Evolutionary conservation across 2,329 filamentous ascomycete genomes (phyloP), one percentile per base, ranked within the genome.

Genomic region (Cyphellophora europaea): DNA sequence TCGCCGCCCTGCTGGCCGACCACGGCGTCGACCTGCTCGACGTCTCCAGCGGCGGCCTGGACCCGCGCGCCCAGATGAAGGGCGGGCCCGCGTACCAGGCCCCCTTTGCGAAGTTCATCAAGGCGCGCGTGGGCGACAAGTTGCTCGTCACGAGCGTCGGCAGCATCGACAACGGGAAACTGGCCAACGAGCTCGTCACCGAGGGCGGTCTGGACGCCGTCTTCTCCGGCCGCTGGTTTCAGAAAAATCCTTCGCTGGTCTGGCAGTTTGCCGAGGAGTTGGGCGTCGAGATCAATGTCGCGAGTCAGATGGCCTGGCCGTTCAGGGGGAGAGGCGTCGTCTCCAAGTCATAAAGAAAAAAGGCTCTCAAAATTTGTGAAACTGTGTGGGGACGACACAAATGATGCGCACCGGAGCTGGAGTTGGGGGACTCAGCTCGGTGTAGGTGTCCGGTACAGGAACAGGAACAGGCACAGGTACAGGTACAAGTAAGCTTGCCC

Each of bases 1-100:
- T 91, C 2, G 79, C 82, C 0, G 54, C 66, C 53, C 63, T 80
- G 6, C 71, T 95, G 1, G 81, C 83, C 0, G 72, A 71, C 0
- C 65, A 70, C 10, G 88, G 88, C 18, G 71, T 94, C 28, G 88
- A 95, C 54, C 64, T 93, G 11, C 68, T 94, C 18, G 88, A 95
- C 55, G 75, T 93, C 38, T 86, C 79, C 48, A 79, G 77, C 1
- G 85, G 78, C 19, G 88, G 83, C 25, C 14, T 42, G 12, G 40
- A 48, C 21, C 44, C 48, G 10, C 30, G 35, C 12, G 61, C 65
- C 46, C 57, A 62, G 41, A 53, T 65, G 37, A 51, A 51, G 14
- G 50, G 50, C 10, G 70, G 73, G 29, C 75, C 78, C 2, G 79
- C 67, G 0, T 89, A 83, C 66, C 87, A 93, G 63, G 71, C 78